phyloP scores from a whole-genome alignment of 208 protist genomes.

The Spongospora subterranea region DNA sequence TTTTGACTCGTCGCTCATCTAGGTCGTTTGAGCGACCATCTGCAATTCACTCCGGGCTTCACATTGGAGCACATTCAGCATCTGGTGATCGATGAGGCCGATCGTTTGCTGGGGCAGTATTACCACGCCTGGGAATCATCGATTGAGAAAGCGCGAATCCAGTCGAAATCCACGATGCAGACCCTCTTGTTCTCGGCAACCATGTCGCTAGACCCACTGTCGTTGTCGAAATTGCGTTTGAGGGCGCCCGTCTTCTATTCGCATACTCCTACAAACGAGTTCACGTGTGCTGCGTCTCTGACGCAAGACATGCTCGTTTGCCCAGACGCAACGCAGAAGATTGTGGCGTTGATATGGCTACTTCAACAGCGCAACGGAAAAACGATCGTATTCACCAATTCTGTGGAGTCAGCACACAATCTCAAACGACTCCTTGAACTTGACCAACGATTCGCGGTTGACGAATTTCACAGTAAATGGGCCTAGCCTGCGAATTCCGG shows the following conservation, averaged over 20 bases:
- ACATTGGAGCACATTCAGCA: conserved; percentile 50
- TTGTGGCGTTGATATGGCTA: not conserved
- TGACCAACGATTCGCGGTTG: not conserved
- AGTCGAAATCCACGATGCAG: not conserved
- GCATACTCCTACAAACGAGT: not conserved
- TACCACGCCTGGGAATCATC: not conserved
- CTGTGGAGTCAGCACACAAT: conserved; percentile 4
- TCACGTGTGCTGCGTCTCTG: conserved; percentile 7
- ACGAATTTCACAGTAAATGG: conserved; percentile 18
- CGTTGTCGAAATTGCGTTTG: not conserved
- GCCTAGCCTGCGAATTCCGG: not conserved
- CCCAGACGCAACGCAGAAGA: not conserved
- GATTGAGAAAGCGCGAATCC: not conserved
- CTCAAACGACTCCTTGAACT: conserved; percentile 4
- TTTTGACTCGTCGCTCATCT: not conserved
- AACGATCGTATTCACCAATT: conserved; percentile 26
- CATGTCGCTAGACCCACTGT: conserved; percentile 39
- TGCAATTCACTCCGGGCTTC: conserved; percentile 53
- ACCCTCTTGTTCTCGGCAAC: conserved; percentile 50
- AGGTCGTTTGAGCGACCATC: conserved; percentile 56
- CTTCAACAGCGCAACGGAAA: not conserved
- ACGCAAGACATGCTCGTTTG: conserved; percentile 16
- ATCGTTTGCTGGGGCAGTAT: conserved; percentile 44
- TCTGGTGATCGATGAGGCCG: conserved; percentile 58
- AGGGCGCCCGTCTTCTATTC: conserved; percentile 9